Conservation (phyloP, 306 rosid species). For the Quercus engelmannii region DNA sequence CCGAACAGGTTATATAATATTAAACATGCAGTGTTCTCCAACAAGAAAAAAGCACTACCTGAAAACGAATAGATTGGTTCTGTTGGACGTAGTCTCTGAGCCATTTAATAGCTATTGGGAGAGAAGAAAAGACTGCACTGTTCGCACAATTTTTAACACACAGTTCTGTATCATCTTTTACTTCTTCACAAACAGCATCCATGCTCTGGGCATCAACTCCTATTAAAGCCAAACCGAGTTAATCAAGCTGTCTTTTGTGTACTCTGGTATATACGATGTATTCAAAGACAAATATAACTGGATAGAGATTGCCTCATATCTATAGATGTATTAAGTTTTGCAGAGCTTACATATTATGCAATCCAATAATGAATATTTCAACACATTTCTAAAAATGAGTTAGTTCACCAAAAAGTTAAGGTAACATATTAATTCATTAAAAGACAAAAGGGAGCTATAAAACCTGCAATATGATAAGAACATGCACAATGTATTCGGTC, state of each 20-base stretch:
- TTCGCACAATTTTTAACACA: slow-evolving; percentile 51
- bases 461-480: neutral
- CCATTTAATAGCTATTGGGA: slow-evolving; percentile 78
- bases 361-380: too few relatives aligned
- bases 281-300: neutral
- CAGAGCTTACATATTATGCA: neutral
- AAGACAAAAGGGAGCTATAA: neutral
- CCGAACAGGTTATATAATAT: neutral
- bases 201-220: slow-evolving; percentile 40
- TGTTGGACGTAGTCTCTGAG: slow-evolving; percentile 63
- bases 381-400: neutral
- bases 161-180: slow-evolving; percentile 49
- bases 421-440: neutral
- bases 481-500: neutral
- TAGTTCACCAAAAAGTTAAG: neutral
- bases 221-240: slow-evolving; percentile 7
- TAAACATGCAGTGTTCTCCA: neutral
- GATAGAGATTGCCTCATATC: neutral
- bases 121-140: slow-evolving; percentile 81
- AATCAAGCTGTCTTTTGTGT: neutral
- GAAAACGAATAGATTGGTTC: slow-evolving; percentile 63
- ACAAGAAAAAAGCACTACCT: slow-evolving; percentile 44
- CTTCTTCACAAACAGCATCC: slow-evolving; percentile 42
- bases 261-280: neutral
- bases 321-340: neutral